Conservation (phyloP, 2,329 filamentous ascomycete genomes). For the Calonectria pteridis region DNA sequence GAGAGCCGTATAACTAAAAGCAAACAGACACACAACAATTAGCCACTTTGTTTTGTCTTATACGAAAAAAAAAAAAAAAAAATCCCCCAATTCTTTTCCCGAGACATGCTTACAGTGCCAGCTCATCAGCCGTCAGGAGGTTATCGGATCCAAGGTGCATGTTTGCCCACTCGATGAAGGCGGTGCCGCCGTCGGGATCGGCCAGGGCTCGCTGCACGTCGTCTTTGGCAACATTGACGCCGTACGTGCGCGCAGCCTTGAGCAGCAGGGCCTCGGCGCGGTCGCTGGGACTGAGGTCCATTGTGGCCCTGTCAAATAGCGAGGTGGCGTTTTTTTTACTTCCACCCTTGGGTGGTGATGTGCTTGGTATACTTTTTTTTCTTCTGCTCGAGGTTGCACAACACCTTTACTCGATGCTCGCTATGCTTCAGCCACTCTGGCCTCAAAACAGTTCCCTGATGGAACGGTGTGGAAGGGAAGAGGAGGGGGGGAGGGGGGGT, state of each 20-base stretch:
- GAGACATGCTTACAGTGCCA: slow-evolving; percentile 60
- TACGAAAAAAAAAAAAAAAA: neutral
- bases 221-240: slow-evolving; percentile 49
- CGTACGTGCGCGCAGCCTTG: slow-evolving; percentile 49
- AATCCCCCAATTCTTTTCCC: neutral
- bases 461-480: neutral
- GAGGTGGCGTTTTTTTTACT: slow-evolving; percentile 48
- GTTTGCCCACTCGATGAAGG: slow-evolving; percentile 62
- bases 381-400: slow-evolving; percentile 38
- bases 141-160: slow-evolving; percentile 63
- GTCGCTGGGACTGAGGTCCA: slow-evolving; percentile 45
- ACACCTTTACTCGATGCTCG: slow-evolving; percentile 14
- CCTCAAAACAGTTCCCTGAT: neutral
- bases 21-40: slow-evolving; percentile 10
- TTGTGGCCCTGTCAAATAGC: slow-evolving; percentile 48
- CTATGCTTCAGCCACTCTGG: slow-evolving; percentile 19
- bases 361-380: neutral
- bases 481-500: neutral
- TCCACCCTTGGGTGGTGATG: slow-evolving; percentile 28
- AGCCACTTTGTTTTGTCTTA: slow-evolving; percentile 15
- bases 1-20: slow-evolving; percentile 62
- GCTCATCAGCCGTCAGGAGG: slow-evolving; percentile 66
- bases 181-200: slow-evolving; percentile 50
- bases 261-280: slow-evolving; percentile 51
- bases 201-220: slow-evolving; percentile 53